phyloP scores from a whole-genome alignment of 306 rosid species.

The Vigna nakashimae region DNA sequence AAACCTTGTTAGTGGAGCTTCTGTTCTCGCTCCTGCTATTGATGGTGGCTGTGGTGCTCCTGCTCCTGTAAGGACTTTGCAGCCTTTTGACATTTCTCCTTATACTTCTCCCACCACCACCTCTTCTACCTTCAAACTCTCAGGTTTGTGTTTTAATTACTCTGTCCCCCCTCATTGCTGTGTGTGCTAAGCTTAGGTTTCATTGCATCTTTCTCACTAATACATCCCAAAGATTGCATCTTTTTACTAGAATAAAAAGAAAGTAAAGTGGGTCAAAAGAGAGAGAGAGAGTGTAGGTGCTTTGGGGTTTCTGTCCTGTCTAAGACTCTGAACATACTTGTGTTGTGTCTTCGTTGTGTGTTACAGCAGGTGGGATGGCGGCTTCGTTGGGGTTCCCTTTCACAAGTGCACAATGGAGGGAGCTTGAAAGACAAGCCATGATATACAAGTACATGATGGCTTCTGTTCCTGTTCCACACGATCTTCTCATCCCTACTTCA shows the following conservation, averaged over 20 bases:
- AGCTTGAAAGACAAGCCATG: conserved; percentile 88
- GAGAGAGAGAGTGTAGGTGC: conserved; percentile 39
- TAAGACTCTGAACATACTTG: conserved; percentile 37
- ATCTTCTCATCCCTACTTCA: conserved; percentile 60
- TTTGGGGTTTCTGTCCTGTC: conserved; percentile 23
- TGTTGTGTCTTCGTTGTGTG: conserved; percentile 30
- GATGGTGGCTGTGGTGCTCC: conserved; percentile 40
- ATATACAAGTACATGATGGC: conserved; percentile 88
- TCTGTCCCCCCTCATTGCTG: conserved; percentile 11
- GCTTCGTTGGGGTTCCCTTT: conserved; percentile 71
- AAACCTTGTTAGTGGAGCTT: conserved; percentile 38
- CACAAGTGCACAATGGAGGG: conserved; percentile 81
- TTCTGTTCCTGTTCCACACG: conserved; percentile 72
- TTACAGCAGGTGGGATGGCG: conserved; percentile 60
- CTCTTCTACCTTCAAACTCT: conserved; percentile 52
- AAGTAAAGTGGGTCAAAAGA: conserved; percentile 45
- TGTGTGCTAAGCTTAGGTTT: neutral
- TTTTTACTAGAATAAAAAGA: conserved; percentile 10
- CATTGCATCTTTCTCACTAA: neutral
- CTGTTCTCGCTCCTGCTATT: conserved; percentile 25
- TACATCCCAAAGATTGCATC: conserved; percentile 37
- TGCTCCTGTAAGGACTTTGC: conserved; percentile 52
- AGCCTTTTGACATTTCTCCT: conserved; percentile 62
- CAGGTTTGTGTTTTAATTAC: conserved; percentile 55
- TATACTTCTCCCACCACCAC: conserved; percentile 35